Evolutionary conservation across 2,329 filamentous ascomycete genomes (phyloP).

Genomic region (Trichoderma oligosporum): DNA sequence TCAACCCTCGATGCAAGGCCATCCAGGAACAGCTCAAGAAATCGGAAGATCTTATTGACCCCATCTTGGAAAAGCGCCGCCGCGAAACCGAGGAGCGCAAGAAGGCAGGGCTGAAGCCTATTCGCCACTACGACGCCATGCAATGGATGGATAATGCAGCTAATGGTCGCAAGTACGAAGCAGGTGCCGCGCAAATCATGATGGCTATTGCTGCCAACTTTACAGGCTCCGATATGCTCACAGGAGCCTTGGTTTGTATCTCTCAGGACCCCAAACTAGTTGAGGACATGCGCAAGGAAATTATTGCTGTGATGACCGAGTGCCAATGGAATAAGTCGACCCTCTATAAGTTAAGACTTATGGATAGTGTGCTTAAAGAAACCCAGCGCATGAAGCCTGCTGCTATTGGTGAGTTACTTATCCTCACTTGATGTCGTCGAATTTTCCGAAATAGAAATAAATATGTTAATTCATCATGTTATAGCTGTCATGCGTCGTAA

Average conservation of each 20-base stretch:
- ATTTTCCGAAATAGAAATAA: not conserved
- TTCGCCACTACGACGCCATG: conserved; percentile 22
- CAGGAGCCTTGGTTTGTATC: conserved; percentile 25
- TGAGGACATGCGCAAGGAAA: conserved; percentile 25
- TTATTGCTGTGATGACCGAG: conserved; percentile 21
- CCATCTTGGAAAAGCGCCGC: conserved; percentile 20
- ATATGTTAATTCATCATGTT: conserved; percentile 23
- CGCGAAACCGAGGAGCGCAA: conserved; percentile 16
- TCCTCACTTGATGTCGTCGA: not conserved
- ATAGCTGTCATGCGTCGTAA: conserved; percentile 9
- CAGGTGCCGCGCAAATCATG: conserved; percentile 21
- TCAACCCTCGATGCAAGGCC: conserved; percentile 18
- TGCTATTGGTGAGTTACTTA: conserved; percentile 20
- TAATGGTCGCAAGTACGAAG: conserved; percentile 12
- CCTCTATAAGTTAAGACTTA: conserved; percentile 25
- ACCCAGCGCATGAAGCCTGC: conserved; percentile 27
- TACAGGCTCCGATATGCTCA: conserved; percentile 24
- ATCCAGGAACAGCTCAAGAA: not conserved
- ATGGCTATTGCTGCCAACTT: conserved; percentile 26
- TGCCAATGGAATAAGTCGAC: conserved; percentile 24
- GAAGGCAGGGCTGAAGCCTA: not conserved
- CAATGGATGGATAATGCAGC: conserved; percentile 23
- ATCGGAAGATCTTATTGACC: conserved; percentile 14
- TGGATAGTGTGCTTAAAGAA: conserved; percentile 30
- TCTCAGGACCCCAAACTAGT: conserved; percentile 23